Base-by-base conservation (phyloP, 2,329 filamentous ascomycete species). In the Elsinoe arachidis region DNA sequence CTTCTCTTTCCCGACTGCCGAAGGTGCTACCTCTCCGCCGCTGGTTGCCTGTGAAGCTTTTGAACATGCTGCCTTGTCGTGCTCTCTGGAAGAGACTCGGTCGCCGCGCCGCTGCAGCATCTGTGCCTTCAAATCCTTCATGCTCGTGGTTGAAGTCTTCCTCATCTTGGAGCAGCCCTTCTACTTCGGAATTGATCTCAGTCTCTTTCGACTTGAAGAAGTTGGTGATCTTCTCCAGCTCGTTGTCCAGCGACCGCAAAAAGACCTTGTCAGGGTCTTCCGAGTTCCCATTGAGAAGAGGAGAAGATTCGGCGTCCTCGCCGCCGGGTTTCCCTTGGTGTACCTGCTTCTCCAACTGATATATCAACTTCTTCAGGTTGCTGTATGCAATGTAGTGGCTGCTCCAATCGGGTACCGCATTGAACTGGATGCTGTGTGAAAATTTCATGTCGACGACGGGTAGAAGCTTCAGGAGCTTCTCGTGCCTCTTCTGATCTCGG, bases 341-440 rank as follows among this genome's bases (percentile, higher is more conserved):
- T 55, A 86, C 77, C 56, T 85, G 82, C 72, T 95, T 95, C 76
- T 99, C 93, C 63, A 99, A 87, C 61, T 88, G 85, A 74, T 97
- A 99, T 66, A 99, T 97, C 58, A 96, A 81, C 78, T 99, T 99
- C 80, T 99, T 99, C 66, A 99, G 81, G 69, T 96, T 97, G 76
- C 91, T 96, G 74, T 99, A 99, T 60, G 91, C 88, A 69, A 99
- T 95, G 74, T 99, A 99, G 73, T 97, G 85, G 67, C 86, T 91
- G 77, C 90, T 96, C 93, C 93, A 99, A 74, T 99, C 93, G n/a
- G 93, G 93, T 66, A 99, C 93, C 62, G 93, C 91, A 77, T 99
- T 99, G 77, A 99, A 99, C 78, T 99, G 93, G 66, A 99, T 86
- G 74, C 92, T 97, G 73, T 99, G 93, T 15, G 92, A 97, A 80